Conservation (phyloP, 306 rosid genomes). For the Sindora glabra region DNA sequence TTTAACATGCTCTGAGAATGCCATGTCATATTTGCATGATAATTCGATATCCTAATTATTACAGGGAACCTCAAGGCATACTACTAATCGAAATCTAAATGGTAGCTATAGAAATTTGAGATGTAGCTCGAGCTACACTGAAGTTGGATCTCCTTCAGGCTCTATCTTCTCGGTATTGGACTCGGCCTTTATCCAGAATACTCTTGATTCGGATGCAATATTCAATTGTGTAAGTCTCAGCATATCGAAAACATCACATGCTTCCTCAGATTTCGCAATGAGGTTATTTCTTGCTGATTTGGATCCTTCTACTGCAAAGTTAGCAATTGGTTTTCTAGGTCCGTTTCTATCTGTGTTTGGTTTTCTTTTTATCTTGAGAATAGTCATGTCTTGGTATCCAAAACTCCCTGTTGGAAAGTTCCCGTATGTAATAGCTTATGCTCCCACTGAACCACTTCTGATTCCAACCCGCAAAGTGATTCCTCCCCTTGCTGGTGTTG, state of each 20-base stretch:
- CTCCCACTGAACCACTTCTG: slow-evolving; percentile 89
- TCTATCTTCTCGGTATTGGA: neutral
- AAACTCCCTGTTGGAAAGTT: slow-evolving; percentile 76
- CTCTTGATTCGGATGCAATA: slow-evolving; percentile 11
- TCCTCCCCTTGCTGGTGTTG: slow-evolving; percentile 92
- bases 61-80: slow-evolving; percentile 43
- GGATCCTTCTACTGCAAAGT: slow-evolving; percentile 77
- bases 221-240: slow-evolving; percentile 11
- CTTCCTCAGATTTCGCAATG: slow-evolving; percentile 22
- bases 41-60: slow-evolving; percentile 5
- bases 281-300: slow-evolving; percentile 53
- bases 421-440: slow-evolving; percentile 83
- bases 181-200: slow-evolving; percentile 10
- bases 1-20: too few species aligned
- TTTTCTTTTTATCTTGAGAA: slow-evolving; percentile 69
- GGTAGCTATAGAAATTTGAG: slow-evolving; percentile 10
- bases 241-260: slow-evolving; percentile 20
- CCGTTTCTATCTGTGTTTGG: slow-evolving; percentile 67
- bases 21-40: neutral
- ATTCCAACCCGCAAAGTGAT: slow-evolving; percentile 68
- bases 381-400: slow-evolving; percentile 97
- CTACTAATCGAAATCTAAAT: slow-evolving; percentile 16
- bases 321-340: slow-evolving; percentile 62
- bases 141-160: slow-evolving; percentile 18
- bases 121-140: slow-evolving; percentile 28